Conservation (phyloP, 371 early-diverging fungal species). For the Umbelopsis sp. region DNA sequence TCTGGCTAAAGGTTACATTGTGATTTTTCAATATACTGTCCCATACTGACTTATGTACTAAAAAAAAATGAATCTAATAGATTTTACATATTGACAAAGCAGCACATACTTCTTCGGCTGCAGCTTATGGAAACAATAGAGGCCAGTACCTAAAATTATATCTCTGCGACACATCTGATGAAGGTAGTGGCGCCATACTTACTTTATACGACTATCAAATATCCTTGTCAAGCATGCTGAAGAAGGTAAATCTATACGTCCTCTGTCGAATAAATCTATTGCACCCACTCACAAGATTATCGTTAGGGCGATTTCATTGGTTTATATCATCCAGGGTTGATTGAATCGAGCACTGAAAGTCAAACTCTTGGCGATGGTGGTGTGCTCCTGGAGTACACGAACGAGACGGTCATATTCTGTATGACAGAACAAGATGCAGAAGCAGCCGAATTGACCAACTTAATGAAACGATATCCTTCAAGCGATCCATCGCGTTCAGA, state of each 20-base stretch:
- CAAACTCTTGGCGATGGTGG: slow-evolving; percentile 32
- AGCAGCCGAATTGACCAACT: slow-evolving; percentile 32
- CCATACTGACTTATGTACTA: neutral
- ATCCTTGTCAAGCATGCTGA: slow-evolving; percentile 29
- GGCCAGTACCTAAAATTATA: slow-evolving; percentile 23
- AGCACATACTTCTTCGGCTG: slow-evolving; percentile 24
- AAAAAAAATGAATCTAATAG: neutral
- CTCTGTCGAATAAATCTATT: neutral
- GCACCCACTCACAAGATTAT: neutral
- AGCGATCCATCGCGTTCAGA: slow-evolving; percentile 1
- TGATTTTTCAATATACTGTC: neutral
- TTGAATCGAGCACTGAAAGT: slow-evolving; percentile 23
- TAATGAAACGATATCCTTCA: neutral
- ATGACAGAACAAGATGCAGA: slow-evolving; percentile 49
- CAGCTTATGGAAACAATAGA: slow-evolving; percentile 5
- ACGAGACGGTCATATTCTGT: slow-evolving; percentile 38
- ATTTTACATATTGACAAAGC: slow-evolving; percentile 36
- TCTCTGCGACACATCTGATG: slow-evolving; percentile 33
- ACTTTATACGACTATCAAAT: slow-evolving; percentile 41
- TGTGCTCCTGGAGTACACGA: slow-evolving; percentile 31
- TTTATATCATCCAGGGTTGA: slow-evolving; percentile 30
- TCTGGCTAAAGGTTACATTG: slow-evolving; percentile 40
- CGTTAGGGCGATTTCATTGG: slow-evolving; percentile 44
- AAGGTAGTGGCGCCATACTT: slow-evolving; percentile 31
- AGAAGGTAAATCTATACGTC: slow-evolving; percentile 23